Evolutionary conservation across 441 rosid genomes (phyloP), one percentile per base, ranked within the genome.

Genomic region (Flueggea neowawraea): DNA sequence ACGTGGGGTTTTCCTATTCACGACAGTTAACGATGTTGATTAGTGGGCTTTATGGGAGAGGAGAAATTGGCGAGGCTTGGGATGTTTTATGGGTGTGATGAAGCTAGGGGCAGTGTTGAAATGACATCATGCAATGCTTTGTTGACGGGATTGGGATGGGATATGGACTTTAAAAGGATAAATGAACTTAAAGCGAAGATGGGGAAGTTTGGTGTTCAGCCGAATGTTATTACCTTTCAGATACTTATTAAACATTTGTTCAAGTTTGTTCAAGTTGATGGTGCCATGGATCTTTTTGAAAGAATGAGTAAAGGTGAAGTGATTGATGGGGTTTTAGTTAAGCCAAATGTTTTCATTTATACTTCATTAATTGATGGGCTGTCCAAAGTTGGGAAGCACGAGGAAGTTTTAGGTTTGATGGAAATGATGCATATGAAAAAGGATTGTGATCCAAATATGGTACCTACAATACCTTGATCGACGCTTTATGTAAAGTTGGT

Each of bases 321-420:
- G 43, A 66, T 55, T 56, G 74, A 60, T 64, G 82, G 73, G 6
- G 48, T 75, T 65, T 62, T 58, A 16, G 57, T 85, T 47, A 76
- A 85, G 69, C 89, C 96, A 7, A 96, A 93, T 78, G 58, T 61
- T 51, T 66, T 87, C 56, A 85, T 77, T 65, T 90, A 71, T 60
- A 90, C 82, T 65, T 85, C 91, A 10, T 67, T 90, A 55, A 87
- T 93, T 17, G 77, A 87, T 71, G 97, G 97, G 49, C 73, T 88
- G 6, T 85, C 91, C 63, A 86, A 84, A 64, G 86, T 82, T 5
- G 97, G 96, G 64, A 88, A 90, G 79, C 81, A 77, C 65, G 84
- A 82, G 63, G 92, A 93, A 71, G 92, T n/a, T n/a, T n/a, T n/a
- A n/a, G n/a, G n/a, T n/a, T n/a, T n/a, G n/a, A n/a, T n/a, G n/a